Evolutionary conservation across 2,329 filamentous ascomycete species (phyloP), one percentile per base, ranked within the genome.

Genomic region (Fusarium verticillioides): DNA sequence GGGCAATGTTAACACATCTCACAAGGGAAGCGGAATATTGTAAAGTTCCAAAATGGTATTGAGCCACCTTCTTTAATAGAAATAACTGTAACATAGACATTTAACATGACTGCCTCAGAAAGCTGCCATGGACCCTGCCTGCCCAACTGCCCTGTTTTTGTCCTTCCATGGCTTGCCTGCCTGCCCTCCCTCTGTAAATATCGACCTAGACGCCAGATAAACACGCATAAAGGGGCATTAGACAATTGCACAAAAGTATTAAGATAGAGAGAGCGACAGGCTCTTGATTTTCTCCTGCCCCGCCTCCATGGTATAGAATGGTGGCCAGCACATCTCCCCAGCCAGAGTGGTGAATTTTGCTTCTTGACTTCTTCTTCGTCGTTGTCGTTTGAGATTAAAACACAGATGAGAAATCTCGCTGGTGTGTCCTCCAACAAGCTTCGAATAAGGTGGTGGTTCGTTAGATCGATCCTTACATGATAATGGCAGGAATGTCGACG

Each of bases 401-500:
- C 36, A 46, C 62, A 60, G 23, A 60, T 66, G 57, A 60, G 57
- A 69, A 54, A 39, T 43, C 54, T 59, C 36, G 64, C 47, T 71
- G 71, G 74, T 76, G 49, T 78, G 76, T 56, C 74, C 66, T 78
- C 66, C 76, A 77, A 53, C 58, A 30, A 66, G 64, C 43, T 52
- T 42, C 43, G 46, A 42, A 47, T 39, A 54, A 49, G 44, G 57
- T 40, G 49, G 63, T 50, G 43, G 54, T 23, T 70, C 50, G 52
- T 40, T 5, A 58, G 53, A 56, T 59, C 64, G 65, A 85, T 86
- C 63, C 67, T 86, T 87, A 92, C 90, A 92, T 92, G 80, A 92
- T 92, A 75, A 92, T 91, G 69, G 90, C 89, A 30, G 90, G 90
- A 34, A 89, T 90, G 84, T 99, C 96, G 79, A 99, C 94, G 83